These are phyloP conservation scores for Nicotiana tomentosiformis DNA, from an alignment of 257 asterid genomes.

Conservation along the genomic window DNA sequence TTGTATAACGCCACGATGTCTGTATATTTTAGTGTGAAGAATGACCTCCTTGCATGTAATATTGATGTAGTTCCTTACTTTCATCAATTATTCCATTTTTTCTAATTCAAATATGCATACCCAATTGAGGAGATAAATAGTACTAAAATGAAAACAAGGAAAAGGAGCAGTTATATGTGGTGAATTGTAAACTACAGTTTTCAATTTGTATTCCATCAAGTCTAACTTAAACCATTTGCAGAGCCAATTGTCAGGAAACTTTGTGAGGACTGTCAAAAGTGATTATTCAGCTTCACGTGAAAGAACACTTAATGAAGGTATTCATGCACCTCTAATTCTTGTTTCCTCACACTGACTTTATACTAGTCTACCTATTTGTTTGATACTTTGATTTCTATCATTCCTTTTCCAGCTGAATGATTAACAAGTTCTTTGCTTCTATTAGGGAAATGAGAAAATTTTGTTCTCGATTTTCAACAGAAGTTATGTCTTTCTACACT, in stretches of 20 bases:
- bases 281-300: conserved; percentile 46
- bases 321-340: neutral
- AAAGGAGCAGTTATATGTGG: neutral
- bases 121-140: neutral
- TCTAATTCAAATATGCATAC: neutral
- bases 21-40: neutral
- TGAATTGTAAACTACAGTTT: neutral
- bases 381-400: neutral
- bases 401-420: neutral
- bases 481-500: neutral
- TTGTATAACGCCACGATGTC: neutral
- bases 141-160: neutral
- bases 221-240: conserved; percentile 27
- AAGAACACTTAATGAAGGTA: conserved; percentile 57
- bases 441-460: neutral
- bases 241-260: conserved; percentile 62
- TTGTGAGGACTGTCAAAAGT: conserved; percentile 38
- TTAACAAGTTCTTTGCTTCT: neutral
- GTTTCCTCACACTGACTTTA: neutral
- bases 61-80: neutral
- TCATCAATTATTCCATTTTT: neutral
- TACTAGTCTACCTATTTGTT: neutral
- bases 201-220: neutral
- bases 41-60: neutral
- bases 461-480: neutral